Evolutionary conservation across 1,139 yeast species (phyloP), one percentile per base, ranked within the genome.

Genomic region (Maudiozyma humilis): DNA sequence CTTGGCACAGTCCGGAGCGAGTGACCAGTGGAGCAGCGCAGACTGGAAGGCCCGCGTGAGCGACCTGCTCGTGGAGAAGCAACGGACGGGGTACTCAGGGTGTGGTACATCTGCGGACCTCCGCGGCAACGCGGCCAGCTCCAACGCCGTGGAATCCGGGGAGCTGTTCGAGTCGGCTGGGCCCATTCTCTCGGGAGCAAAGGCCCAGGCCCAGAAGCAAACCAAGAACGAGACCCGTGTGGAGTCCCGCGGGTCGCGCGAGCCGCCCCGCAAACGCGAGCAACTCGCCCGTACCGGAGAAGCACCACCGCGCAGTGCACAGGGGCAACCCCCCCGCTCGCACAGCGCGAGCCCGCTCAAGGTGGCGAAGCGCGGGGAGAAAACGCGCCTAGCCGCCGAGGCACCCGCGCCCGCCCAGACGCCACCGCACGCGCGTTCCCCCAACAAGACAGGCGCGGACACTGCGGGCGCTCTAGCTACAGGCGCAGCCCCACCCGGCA

Each of bases 11-110:
- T 62, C 70, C 7, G 25, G 62, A 0, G 49, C 64, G 2, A 66
- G 75, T 36, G 59, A 61, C 23, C 51, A 60, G 27, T 89, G 96
- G 96, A 71, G 78, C 41, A 72, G 75, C 16, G 68, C 73, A 19
- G 76, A 78, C 32, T 91, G 97, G 97, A 72, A 73, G 47, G 54
- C 55, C 1, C 75, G 77, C 44, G 75, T 88, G 46, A 85, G 83
- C 59, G 71, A 70, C 17, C 62, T 88, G 16, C 64, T 89, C 55
- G 77, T 75, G 44, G 64, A 74, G 18, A 89, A 86, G 58, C 64
- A 87, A 48, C 68, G 75, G 13, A 68, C 74, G 39, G 96, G 96
- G 6, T 88, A 84, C 62, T 78, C 78, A 38, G 96, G 96, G 3
- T 81, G 94, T 62, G 96, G 96, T 10, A 75, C 82, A 33, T 64